Base-by-base conservation (phyloP, 352 stramenopile species). In the Phytopythium kandeliae region DNA sequence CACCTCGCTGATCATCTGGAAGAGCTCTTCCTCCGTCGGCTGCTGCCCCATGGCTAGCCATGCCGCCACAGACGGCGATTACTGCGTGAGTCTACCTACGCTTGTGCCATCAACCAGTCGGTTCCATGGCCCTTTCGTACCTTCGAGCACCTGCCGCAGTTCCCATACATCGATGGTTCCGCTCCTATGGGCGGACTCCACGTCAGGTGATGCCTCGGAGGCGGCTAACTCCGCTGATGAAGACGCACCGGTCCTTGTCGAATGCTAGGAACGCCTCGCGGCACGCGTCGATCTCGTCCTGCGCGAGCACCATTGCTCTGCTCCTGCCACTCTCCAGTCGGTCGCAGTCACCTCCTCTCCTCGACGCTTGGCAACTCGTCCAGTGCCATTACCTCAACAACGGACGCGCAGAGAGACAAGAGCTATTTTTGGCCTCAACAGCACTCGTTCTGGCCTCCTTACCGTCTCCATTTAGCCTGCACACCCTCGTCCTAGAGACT, bases 21-120 rank as follows among this genome's bases (percentile, higher is more conserved):
- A 98, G 26, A 99, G 74, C 71, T 99, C 96, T 68, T 99, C 96
- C 59, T 98, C 96, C 0, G 94, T 99, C n/a, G 93, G 95, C 37
- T 97, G 90, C 65, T 99, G 96, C 2, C 95, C 96, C 94, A 99
- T 98, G 15, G 90, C 92, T 88, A 26, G 15, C n/a, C n/a, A n/a
- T n/a, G n/a, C n/a, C n/a, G n/a, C n/a, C n/a, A n/a, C n/a, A n/a
- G n/a, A n/a, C n/a, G n/a, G n/a, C n/a, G n/a, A n/a, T n/a, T n/a
- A n/a, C n/a, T n/a, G n/a, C n/a, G n/a, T n/a, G n/a, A n/a, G n/a
- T n/a, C n/a, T n/a, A n/a, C n/a, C n/a, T n/a, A n/a, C n/a, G n/a
- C n/a, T n/a, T n/a, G n/a, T n/a, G n/a, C n/a, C n/a, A n/a, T n/a
- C n/a, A n/a, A n/a, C n/a, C n/a, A n/a, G n/a, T n/a, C n/a, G n/a